These are phyloP conservation scores for Microsporum canis DNA, from an alignment of 2,329 filamentous ascomycete species.

Conservation along the genomic window DNA sequence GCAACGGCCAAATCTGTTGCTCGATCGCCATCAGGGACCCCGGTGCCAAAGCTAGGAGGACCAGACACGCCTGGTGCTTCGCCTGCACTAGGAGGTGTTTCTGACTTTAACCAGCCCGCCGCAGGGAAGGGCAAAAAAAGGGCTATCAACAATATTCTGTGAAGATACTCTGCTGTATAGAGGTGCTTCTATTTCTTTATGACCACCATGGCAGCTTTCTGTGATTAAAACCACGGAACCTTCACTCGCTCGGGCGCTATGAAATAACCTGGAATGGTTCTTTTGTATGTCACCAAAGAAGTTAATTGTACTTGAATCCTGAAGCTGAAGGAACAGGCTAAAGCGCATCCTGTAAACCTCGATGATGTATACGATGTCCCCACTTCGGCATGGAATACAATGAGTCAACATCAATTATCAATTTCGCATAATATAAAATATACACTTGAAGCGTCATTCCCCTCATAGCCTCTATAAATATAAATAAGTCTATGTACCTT, in stretches of 20 bases:
- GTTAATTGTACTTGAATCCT: no score
- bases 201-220: no score
- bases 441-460: neutral
- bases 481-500: neutral
- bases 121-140: constrained; percentile 19
- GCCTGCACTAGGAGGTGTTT: neutral
- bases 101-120: neutral
- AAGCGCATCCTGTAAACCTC: neutral
- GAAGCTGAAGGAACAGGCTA: neutral
- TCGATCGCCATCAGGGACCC: constrained; percentile 8
- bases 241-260: no score
- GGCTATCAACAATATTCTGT: constrained; percentile 2
- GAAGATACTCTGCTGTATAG: constrained; percentile 4
- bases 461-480: neutral
- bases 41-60: constrained; percentile 7
- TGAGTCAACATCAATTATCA: neutral
- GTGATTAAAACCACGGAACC: no score
- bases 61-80: constrained; percentile 11
- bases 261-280: no score
- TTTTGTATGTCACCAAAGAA: no score
- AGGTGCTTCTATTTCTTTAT: no score
- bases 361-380: neutral
- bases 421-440: neutral
- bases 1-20: neutral
- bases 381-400: neutral